Conservation (phyloP, 148 eudicot species). For the Agrostemma githago region DNA sequence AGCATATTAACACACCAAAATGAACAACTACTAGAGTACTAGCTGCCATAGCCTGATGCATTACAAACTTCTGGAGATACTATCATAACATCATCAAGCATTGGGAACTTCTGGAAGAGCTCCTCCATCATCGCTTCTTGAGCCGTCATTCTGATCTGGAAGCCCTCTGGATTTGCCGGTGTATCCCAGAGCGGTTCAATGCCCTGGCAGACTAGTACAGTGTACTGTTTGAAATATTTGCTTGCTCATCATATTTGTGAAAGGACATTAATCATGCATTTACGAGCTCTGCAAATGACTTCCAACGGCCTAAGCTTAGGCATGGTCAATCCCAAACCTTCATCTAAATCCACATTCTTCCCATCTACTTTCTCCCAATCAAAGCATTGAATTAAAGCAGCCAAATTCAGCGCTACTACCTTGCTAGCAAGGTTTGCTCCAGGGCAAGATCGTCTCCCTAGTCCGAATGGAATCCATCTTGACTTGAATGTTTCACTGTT, state of each 20-base stretch:
- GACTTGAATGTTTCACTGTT: conserved; percentile 13
- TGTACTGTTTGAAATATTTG: too few relatives aligned
- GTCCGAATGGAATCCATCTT: conserved; percentile 23
- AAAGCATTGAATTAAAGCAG: conserved; percentile 26
- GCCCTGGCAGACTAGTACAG: too few relatives aligned
- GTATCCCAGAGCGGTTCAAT: too few relatives aligned
- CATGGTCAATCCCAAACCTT: conserved; percentile 28
- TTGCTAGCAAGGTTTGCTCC: conserved; percentile 23
- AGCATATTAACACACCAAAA: too few relatives aligned
- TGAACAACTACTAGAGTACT: too few relatives aligned
- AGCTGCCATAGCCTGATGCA: too few relatives aligned
- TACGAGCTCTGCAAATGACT: conserved; percentile 19
- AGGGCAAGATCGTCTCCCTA: conserved; percentile 28
- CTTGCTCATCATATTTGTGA: conserved; percentile 5
- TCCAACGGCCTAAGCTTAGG: conserved; percentile 27
- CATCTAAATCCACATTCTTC: conserved; percentile 23
- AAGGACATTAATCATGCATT: conserved; percentile 18
- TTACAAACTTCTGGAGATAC: too few relatives aligned
- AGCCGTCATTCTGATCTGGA: too few relatives aligned
- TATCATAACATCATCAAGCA: too few relatives aligned
- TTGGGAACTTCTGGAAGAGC: too few relatives aligned
- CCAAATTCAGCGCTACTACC: conserved; percentile 23
- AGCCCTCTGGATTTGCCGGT: too few relatives aligned
- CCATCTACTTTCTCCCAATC: conserved; percentile 22
- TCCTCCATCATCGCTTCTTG: too few relatives aligned